These are phyloP conservation scores for Carex sylvatica DNA, from an alignment of 202 grass and related monocot species.

Conservation along the genomic window DNA sequence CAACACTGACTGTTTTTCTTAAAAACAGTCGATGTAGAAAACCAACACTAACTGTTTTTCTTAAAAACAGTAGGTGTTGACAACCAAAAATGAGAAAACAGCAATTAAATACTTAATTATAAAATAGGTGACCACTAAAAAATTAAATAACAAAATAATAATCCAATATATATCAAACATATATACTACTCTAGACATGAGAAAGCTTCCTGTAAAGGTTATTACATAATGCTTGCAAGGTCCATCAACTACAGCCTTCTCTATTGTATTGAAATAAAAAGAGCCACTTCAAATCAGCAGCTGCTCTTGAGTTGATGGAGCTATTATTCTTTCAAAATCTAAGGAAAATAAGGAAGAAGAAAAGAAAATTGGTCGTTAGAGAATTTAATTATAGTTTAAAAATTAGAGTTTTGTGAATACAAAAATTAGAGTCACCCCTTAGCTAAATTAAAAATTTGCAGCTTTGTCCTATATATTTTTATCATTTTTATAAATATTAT, in stretches of 20 bases:
- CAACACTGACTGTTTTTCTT: too few species aligned
- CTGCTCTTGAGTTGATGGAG: constrained; percentile 57
- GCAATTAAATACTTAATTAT: background rate
- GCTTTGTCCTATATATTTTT: too few species aligned
- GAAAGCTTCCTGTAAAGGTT: constrained; percentile 33
- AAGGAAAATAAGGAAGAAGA: too few species aligned
- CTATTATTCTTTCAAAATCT: background rate
- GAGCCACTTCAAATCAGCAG: constrained; percentile 51
- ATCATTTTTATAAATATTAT: too few species aligned
- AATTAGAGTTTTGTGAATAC: too few species aligned
- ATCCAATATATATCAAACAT: background rate
- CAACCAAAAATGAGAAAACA: background rate
- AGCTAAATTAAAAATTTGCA: too few species aligned
- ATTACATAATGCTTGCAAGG: constrained; percentile 36
- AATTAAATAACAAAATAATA: background rate
- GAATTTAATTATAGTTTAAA: too few species aligned
- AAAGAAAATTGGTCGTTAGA: too few species aligned
- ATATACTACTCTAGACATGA: background rate
- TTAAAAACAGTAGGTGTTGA: too few species aligned
- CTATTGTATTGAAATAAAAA: constrained; percentile 56
- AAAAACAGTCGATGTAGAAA: too few species aligned
- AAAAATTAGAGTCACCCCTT: too few species aligned
- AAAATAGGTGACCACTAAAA: background rate
- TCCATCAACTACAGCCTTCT: constrained; percentile 30
- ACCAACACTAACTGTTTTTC: too few species aligned